Evolutionary conservation across 2,329 filamentous ascomycete genomes (phyloP).

Genomic region (Macroventuria anomochaeta): DNA sequence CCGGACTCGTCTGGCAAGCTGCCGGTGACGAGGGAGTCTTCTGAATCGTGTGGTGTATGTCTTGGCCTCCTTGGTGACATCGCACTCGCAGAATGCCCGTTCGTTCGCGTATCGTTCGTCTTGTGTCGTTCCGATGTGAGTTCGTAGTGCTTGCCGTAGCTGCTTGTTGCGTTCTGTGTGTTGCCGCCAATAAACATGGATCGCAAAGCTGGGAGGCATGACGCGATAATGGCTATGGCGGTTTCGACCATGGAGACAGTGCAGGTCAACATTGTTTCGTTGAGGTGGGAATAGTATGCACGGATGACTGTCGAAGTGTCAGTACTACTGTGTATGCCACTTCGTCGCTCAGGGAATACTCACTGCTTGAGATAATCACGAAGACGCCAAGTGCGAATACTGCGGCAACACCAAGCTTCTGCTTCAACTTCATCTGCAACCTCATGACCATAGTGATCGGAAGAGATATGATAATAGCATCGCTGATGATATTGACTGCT

Average conservation of each 20-base stretch:
- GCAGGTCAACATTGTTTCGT: conserved; percentile 33
- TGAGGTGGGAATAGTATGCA: conserved; percentile 28
- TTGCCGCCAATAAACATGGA: conserved; percentile 28
- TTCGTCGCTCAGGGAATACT: background rate
- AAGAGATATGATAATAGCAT: conserved; percentile 29
- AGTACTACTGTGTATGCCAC: background rate
- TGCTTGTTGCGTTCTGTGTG: conserved; percentile 24
- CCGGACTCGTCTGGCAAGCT: background rate
- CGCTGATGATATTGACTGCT: conserved; percentile 31
- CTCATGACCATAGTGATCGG: conserved; percentile 32
- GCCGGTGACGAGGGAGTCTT: conserved; percentile 12
- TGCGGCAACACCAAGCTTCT: conserved; percentile 30
- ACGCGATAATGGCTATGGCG: conserved; percentile 51
- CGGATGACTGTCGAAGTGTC: conserved; percentile 23
- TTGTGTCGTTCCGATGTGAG: conserved; percentile 26
- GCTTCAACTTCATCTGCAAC: conserved; percentile 32
- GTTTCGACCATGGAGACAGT: conserved; percentile 36
- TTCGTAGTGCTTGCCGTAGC: conserved; percentile 34
- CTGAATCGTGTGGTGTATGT: conserved; percentile 11
- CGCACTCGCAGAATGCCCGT: conserved; percentile 6
- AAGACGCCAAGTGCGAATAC: conserved; percentile 34
- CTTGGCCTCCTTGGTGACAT: conserved; percentile 5
- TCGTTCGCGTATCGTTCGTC: conserved; percentile 8
- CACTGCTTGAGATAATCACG: conserved; percentile 34
- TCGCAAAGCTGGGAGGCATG: conserved; percentile 45